These are phyloP conservation scores for Acmispon strigosus DNA, from an alignment of 306 rosid genomes.

Conservation along the genomic window DNA sequence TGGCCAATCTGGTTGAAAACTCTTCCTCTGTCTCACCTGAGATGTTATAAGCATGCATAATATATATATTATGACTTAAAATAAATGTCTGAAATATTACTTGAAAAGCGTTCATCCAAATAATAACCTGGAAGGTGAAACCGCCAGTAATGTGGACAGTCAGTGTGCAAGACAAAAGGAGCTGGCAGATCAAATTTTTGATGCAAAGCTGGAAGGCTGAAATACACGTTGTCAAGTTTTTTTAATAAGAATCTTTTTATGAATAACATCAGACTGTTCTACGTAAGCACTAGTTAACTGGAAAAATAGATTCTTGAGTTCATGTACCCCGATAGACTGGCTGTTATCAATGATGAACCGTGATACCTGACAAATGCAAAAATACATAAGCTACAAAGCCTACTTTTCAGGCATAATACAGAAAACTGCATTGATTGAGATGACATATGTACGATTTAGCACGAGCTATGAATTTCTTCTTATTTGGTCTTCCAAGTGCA, in stretches of 20 bases:
- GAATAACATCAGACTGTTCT: not conserved
- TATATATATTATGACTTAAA: not conserved
- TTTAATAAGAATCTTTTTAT: not conserved
- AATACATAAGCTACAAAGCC: slow-evolving; percentile 13
- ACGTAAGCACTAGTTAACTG: not conserved
- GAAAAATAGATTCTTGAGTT: not conserved
- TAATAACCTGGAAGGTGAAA: slow-evolving; percentile 85
- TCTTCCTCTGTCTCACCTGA: slow-evolving; percentile 96
- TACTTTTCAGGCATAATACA: slow-evolving; percentile 16
- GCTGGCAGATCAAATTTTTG: slow-evolving; percentile 89
- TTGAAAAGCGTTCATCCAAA: slow-evolving; percentile 7
- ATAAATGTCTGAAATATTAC: not conserved
- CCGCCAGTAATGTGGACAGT: slow-evolving; percentile 98
- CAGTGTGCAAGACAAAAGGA: slow-evolving; percentile 90
- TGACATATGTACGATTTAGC: slow-evolving; percentile 55
- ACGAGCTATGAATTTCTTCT: slow-evolving; percentile 93
- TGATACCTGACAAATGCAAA: slow-evolving; percentile 61
- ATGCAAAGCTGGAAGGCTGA: slow-evolving; percentile 88
- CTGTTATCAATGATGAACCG: slow-evolving; percentile 84
- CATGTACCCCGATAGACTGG: slow-evolving; percentile 93
- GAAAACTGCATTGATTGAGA: slow-evolving; percentile 24
- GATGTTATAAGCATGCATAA: slow-evolving; percentile 23
- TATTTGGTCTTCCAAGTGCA: slow-evolving; percentile 87
- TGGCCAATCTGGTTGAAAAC: slow-evolving; percentile 83
- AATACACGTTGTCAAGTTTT: slow-evolving; percentile 24